phyloP scores from a whole-genome alignment of 75 land plant species.

The Adiantum capillusveneris region DNA sequence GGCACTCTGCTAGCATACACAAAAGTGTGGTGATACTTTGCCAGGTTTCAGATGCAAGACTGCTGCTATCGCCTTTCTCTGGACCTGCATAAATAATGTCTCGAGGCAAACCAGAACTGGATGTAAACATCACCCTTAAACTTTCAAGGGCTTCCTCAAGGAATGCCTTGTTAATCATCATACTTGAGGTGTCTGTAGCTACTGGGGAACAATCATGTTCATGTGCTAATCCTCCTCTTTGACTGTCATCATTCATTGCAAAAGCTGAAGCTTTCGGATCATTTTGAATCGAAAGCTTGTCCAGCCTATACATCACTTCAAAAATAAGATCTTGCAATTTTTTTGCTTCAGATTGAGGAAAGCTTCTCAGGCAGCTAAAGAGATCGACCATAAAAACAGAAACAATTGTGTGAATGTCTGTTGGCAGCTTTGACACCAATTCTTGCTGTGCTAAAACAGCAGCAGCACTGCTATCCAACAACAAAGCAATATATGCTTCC shows the following conservation, averaged over 20 bases:
- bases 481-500: background rate
- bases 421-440: background rate
- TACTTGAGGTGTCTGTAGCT: too few relatives aligned
- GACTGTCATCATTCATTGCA: too few relatives aligned
- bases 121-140: background rate
- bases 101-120: background rate
- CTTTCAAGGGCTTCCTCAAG: background rate
- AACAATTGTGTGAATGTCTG: background rate
- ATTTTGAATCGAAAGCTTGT: background rate
- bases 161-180: background rate
- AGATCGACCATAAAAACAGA: conserved; percentile 1
- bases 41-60: conserved; percentile 5
- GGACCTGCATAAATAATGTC: background rate
- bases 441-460: background rate
- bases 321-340: conserved; percentile 2
- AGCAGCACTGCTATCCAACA: background rate
- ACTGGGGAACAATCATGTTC: too few relatives aligned
- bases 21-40: conserved; percentile 3
- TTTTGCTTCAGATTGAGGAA: background rate
- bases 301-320: conserved; percentile 7
- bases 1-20: conserved; percentile 10
- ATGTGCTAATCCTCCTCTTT: too few relatives aligned
- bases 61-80: background rate
- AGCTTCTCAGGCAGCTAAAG: background rate
- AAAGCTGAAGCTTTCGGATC: too few relatives aligned